Base-by-base conservation (phyloP, 2,329 filamentous ascomycete species). In the Mycosphaerella sp. region DNA sequence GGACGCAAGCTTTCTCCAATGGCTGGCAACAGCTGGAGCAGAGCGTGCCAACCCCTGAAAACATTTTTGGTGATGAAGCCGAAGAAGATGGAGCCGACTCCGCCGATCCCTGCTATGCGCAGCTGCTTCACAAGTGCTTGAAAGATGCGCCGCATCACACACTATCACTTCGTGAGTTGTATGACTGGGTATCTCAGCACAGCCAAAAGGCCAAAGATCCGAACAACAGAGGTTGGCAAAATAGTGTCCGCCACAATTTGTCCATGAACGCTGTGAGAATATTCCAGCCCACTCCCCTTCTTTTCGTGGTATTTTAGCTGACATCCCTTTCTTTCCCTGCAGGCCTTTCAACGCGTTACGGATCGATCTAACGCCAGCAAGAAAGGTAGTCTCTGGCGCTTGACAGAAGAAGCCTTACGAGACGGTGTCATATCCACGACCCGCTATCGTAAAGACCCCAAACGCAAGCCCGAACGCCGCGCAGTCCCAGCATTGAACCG, bases 161-260 rank as follows among this genome's bases (percentile, higher is more conserved):
- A 17, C 86, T 96, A 81, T 81, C 85, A 1, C 75, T 97, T 10
- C 84, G 89, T 60, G 85, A 94, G 48, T 87, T 97, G 51, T 97
- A 97, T 69, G 77, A 85, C 51, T 97, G 91, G 89, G 95, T 97
- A 63, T 75, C 80, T 37, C 77, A 84, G 25, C 84, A 95, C 64
- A 95, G 89, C 2, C 79, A 80, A 59, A 95, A 93, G 68, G 81
- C 80, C 4, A 81, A 76, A 46, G 77, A 78, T 41, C 76, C 75
- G 6, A 66, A 68, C 45, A 71, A 69, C 4, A 73, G 69, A 40
- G 91, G 90, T 8, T 97, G 91, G 91, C 86, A 91, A 71, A 97
- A 96, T 69, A 95, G 88, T 66, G 94, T 97, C 58, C 81, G 91
- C 2, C 91, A 97, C 68, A 97, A 97, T 61, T 74, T 97, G 6